Evolutionary conservation across 1,284 basidiomycete genomes (phyloP).

Genomic region (Wallemia hederae): DNA sequence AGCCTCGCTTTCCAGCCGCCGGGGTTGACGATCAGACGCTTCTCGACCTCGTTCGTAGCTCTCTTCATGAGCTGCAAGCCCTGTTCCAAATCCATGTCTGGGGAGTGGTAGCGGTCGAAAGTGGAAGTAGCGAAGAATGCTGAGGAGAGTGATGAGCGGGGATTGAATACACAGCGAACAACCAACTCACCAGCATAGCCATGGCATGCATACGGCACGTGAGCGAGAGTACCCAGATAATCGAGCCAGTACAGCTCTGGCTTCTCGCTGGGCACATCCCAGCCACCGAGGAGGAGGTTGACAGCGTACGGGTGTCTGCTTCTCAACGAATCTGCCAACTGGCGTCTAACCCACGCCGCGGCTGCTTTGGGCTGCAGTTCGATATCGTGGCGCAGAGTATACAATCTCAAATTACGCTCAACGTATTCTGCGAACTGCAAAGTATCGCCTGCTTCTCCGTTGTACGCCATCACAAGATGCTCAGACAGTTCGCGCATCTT

Average conservation of each 20-base stretch:
- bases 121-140: slow-evolving; percentile 17
- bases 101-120: slow-evolving; percentile 42
- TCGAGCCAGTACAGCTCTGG: slow-evolving; percentile 85
- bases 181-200: slow-evolving; percentile 80
- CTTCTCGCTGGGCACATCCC: slow-evolving; percentile 30
- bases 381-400: slow-evolving; percentile 72
- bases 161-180: slow-evolving; percentile 26
- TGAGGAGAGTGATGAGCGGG: slow-evolving; percentile 5
- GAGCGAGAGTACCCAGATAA: slow-evolving; percentile 64
- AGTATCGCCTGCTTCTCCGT: slow-evolving; percentile 81
- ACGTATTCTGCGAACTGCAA: slow-evolving; percentile 89
- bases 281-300: slow-evolving; percentile 76
- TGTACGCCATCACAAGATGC: slow-evolving; percentile 80
- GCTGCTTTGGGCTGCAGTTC: slow-evolving; percentile 67
- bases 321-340: slow-evolving; percentile 64
- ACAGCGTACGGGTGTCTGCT: slow-evolving; percentile 69
- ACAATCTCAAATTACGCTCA: slow-evolving; percentile 78
- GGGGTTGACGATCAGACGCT: slow-evolving; percentile 54
- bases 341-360: slow-evolving; percentile 74
- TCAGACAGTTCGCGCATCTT: slow-evolving; percentile 79
- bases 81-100: slow-evolving; percentile 50
- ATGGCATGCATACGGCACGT: slow-evolving; percentile 79
- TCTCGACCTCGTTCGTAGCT: slow-evolving; percentile 64
- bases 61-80: slow-evolving; percentile 53
- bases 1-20: slow-evolving; percentile 63